Conservation (phyloP, 371 early-diverging fungal genomes). For the Rhizopus microsporus region DNA sequence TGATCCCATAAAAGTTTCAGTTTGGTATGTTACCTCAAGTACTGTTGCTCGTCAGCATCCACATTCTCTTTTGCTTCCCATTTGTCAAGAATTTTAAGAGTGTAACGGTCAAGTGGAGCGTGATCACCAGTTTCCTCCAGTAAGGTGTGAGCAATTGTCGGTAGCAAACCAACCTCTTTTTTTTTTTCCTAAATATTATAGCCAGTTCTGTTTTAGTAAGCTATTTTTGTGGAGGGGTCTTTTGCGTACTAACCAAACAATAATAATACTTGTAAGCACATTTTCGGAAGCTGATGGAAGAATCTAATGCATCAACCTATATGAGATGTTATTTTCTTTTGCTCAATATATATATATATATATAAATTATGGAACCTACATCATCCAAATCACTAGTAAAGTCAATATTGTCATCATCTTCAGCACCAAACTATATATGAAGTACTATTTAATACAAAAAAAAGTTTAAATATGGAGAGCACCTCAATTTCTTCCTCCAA, state of each 20-base stretch:
- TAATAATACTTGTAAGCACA: too few species aligned
- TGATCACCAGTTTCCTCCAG: too few species aligned
- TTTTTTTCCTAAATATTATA: too few species aligned
- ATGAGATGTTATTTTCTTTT: constrained; percentile 6
- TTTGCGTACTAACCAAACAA: too few species aligned
- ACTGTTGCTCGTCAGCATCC: constrained; percentile 3
- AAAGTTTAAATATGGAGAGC: constrained; percentile 9
- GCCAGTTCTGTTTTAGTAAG: too few species aligned
- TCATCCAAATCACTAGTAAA: constrained; percentile 5
- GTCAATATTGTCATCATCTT: constrained; percentile 6
- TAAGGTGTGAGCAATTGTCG: too few species aligned
- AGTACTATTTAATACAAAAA: constrained; percentile 7
- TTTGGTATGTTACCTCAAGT: constrained; percentile 3
- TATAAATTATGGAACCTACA: constrained; percentile 6
- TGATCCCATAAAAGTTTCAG: background rate
- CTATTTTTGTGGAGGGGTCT: too few species aligned
- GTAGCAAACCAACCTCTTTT: too few species aligned
- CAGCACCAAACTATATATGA: constrained; percentile 9
- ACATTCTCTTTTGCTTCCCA: constrained; percentile 2
- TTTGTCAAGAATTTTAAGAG: too few species aligned
- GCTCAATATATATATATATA: constrained; percentile 8
- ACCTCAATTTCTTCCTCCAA: constrained; percentile 7
- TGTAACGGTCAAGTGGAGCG: too few species aligned
- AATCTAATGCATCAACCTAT: too few species aligned
- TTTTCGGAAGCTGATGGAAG: too few species aligned